Conservation (phyloP, 2,329 filamentous ascomycete genomes). For the Stromatinia cepivora region DNA sequence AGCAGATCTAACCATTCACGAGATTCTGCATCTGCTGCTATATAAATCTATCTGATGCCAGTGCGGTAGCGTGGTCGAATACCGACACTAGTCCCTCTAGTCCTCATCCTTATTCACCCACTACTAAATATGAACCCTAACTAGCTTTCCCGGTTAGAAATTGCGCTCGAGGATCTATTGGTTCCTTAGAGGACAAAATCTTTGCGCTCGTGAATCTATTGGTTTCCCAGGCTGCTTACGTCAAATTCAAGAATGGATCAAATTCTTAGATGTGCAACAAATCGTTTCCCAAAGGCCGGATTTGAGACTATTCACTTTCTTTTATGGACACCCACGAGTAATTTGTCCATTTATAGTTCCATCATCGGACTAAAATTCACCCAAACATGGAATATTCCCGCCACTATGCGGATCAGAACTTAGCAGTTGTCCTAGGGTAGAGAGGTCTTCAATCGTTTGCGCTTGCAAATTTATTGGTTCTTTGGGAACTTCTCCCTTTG, state of each 20-base stretch:
- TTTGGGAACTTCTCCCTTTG: not conserved
- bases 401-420: too few relatives aligned
- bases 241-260: slow-evolving; percentile 2
- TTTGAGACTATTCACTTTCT: not conserved
- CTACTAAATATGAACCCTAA: not conserved
- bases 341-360: not conserved
- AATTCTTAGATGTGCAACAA: slow-evolving; percentile 2
- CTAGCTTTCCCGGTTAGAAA: not conserved
- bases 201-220: not conserved
- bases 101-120: not conserved
- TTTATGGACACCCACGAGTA: too few relatives aligned
- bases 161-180: not conserved
- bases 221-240: not conserved
- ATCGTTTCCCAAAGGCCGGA: not conserved
- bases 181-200: too few relatives aligned
- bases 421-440: too few relatives aligned
- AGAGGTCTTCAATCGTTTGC: not conserved
- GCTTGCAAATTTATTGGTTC: not conserved
- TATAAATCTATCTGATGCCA: rapidly evolving
- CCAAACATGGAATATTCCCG: not conserved
- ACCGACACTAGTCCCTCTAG: not conserved
- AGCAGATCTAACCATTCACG: too few relatives aligned
- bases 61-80: not conserved
- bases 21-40: too few relatives aligned
- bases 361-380: rapidly evolving